Base-by-base conservation (phyloP, 2,329 filamentous ascomycete species). In the Westerdykella aurantiaca region DNA sequence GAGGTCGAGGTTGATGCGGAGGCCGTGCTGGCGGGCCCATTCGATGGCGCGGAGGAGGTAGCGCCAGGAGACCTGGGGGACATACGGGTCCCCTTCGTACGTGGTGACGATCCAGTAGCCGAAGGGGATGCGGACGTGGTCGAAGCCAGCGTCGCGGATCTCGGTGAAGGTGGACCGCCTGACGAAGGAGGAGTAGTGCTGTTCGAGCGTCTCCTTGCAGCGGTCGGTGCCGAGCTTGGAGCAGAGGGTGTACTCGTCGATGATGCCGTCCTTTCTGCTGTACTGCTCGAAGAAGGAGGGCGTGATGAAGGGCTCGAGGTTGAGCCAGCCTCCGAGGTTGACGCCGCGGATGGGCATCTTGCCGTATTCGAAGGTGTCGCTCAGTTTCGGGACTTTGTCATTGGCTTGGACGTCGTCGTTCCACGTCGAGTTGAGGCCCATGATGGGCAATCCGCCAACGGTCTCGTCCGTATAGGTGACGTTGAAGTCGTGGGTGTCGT, bases 91-190 rank as follows among this genome's bases (percentile, higher is more conserved):
- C 35, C 76, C 82, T 22, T 87, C 82, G 66, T 95, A 96, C 0
- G 83, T 85, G 45, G 82, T 80, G 1, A 97, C 83, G 0, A 90
- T 88, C 93, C 93, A 98, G 73, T 98, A 98, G 9, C 85, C 88
- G 65, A 85, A 97, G 0, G 87, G 89, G 42, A 98, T 96, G 43
- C 93, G 85, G n/a, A 98, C 86, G 63, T 98, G 93, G 63, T 98
- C 93, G 37, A 98, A 80, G 0, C 93, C 93, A 1, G 93, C 93
- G 33, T 81, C 83, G 39, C 82, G 81, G 47, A 98, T 96, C 34
- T 91, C 85, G 44, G 76, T 75, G 65, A 97, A 95, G 2, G 87
- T 89, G 45, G 85, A 73, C 62, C 94, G 88, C 0, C 80, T 90
- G 35, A 97, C 82, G 60, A 95, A 98, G 0, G 80, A 81, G 1